Evolutionary conservation across 139 green algal genomes (phyloP).

Genomic region (Chloropicon primus): DNA sequence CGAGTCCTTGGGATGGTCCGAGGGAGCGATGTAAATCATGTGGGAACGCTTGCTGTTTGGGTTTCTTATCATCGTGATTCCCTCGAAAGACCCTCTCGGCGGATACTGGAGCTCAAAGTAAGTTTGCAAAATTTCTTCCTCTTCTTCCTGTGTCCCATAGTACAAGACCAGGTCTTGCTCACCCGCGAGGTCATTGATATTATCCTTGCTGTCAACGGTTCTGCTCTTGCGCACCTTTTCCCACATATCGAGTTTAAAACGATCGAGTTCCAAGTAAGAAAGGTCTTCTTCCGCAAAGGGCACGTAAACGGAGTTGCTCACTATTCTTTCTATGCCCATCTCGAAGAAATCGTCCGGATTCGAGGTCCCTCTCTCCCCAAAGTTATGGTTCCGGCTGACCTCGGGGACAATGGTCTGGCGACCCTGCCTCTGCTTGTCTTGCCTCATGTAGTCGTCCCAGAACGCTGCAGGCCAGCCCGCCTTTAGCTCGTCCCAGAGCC

Average conservation of each 20-base stretch:
- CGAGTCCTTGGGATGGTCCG: no score
- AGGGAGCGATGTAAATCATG: not conserved
- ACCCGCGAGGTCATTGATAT: no score
- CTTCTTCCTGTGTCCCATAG: not conserved
- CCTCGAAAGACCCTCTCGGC: not conserved
- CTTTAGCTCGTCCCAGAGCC: constrained; percentile 20
- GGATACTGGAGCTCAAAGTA: not conserved
- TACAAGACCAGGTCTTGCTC: no score
- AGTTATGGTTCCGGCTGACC: constrained; percentile 37
- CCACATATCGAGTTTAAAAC: no score
- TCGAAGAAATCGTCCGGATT: not conserved
- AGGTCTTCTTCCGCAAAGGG: no score
- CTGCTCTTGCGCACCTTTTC: no score
- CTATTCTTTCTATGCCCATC: no score
- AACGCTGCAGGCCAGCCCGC: constrained; percentile 25
- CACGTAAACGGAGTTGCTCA: no score
- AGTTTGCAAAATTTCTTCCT: not conserved
- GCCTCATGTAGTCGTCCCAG: constrained; percentile 46
- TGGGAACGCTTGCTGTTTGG: not conserved
- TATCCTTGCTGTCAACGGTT: no score
- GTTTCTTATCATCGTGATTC: not conserved
- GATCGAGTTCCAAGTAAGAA: no score
- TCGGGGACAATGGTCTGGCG: constrained; percentile 36
- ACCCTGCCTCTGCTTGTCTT: constrained; percentile 10
- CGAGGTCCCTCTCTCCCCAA: constrained; percentile 28